Base-by-base conservation (phyloP, 139 green algal species). In the Chlamydomonas sp. region DNA sequence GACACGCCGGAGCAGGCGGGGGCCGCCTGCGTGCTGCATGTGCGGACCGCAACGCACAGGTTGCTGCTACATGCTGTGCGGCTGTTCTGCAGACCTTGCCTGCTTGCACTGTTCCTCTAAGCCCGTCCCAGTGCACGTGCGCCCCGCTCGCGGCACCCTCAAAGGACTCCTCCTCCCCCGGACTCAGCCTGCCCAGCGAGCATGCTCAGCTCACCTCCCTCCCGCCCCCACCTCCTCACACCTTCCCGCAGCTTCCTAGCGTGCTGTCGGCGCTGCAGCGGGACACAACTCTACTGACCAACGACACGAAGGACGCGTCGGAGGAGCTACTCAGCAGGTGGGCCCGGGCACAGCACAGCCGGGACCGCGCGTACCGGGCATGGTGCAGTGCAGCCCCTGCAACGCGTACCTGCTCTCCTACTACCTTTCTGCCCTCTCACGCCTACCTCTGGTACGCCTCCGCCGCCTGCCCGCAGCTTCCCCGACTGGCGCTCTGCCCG, bases 231-330 rank as follows among this genome's bases (percentile, higher is more conserved):
- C n/a, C 2, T 8, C 7, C 72, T 7, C 3, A 10, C n/a, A 20
- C n/a, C n/a, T 10, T 7, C 4, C 49, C 69, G 72, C 82, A 86
- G 82, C 82, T 86, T 12, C 82, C 82, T n/a, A 86, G 82, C 62
- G 71, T 86, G 12, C 57, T 5, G 9, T 61, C 60, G 3, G 60
- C n/a, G 8, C 82, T 86, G 60, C 60, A 80, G 6, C 0, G 1
- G 20, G 82, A 71, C 61, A 4, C 74, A 61, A 60, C 82, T 20
- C 71, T 80, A 0, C 73, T 80, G 60, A 72, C 20, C 9, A 86
- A 86, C 69, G 71, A 86, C 82, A 79, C 71, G 9, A 49, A 2
- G 2, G 57, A 49, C 61, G 60, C 82, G 60, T 73, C 61, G 20
- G 71, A 73, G 60, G 82, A 79, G 71, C 59, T 79, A 4, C 63